Evolutionary conservation across 2,329 filamentous ascomycete species (phyloP), one percentile per base, ranked within the genome.

Genomic region (Epichloe gansuensis): DNA sequence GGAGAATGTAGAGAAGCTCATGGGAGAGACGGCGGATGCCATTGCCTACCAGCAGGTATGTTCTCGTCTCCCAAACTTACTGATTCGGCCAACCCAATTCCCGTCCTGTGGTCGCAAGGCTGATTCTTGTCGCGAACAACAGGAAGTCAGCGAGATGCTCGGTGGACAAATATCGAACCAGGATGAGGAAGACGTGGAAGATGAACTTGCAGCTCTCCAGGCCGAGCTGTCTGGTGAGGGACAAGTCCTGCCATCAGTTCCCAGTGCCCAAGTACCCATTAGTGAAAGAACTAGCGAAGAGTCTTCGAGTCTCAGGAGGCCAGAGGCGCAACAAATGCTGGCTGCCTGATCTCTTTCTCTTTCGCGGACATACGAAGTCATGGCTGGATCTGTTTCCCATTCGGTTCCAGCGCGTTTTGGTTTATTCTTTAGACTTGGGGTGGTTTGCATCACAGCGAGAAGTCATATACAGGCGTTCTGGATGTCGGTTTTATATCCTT

Each of bases 161-260:
- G 87, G 85, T 37, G 87, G 87, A 12, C 82, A 85, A 61, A 91
- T 98, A 73, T 88, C 90, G 13, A 93, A 90, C 63, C 86, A 94
- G 62, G 93, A 98, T 69, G 93, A 98, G 68, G 91, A 97, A 64
- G 93, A 96, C 63, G 93, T 98, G 37, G 93, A 98, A 66, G 91
- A 96, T 63, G 93, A 98, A 71, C 75, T 98, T 50, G 88, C 87
- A 52, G 85, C 83, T 1, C 75, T 98, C 58, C 86, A 91, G 67
- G 64, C 67, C 55, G 67, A 71, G 52, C 54, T 71, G 34, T 50
- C 60, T 7, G 60, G 58, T 1, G 53, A 59, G 21, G 50, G 52
- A 48, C 58, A 60, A 25, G 52, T 60, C 6, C 57, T 69, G 11
- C 67, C 67, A 4, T 59, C 58, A 1, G 66, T 68, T 4, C 67